Evolutionary conservation across 352 stramenopile genomes (phyloP), one percentile per base, ranked within the genome.

Genomic region (Phytophthora aleatoria): DNA sequence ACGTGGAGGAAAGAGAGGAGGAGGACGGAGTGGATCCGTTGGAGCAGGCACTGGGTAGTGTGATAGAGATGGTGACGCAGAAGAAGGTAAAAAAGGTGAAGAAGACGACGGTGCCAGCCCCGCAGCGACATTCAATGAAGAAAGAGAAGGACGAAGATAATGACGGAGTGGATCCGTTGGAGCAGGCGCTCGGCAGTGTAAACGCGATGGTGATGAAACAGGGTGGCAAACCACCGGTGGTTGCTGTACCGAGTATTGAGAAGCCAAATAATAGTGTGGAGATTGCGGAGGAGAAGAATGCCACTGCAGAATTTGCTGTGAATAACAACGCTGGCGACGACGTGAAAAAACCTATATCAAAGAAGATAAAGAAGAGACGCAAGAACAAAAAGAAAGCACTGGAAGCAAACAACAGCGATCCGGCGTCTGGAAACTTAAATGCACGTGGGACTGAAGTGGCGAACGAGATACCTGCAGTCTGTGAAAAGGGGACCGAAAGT

Each of bases 31-130:
- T 41, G 28, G 48, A 54, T 30, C 28, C 28, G 30, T 45, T 84
- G 12, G 74, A 83, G 33, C 68, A 70, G 38, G 71, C 69, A 13
- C 53, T 85, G 31, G 51, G 64, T 9, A 74, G 58, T n/a, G 61
- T 81, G 39, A 77, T 76, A 43, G 68, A 76, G 31, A 65, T 75
- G n/a, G 55, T 8, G 8, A 58, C 27, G 6, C 59, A 66, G 26
- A 38, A 41, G 47, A 53, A 50, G 24, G 16, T n/a, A 13, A 33
- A 20, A 36, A 50, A 36, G 26, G 44, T 48, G n/a, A 48, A 28
- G 16, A 28, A 48, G 7, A 48, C 11, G 10, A 28, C 41, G n/a
- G n/a, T 28, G 20, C 35, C 6, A 41, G 12, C 11, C 8, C 35
- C 35, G 10, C n/a, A 27, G 16, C 5, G 2, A 28, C n/a, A 50